A percentile compares a stretch with the other conserved stretches of the same genome.
phyloP scores from a whole-genome alignment of 2,329 filamentous ascomycete genomes.

The Pseudogymnoascus sp. region DNA sequence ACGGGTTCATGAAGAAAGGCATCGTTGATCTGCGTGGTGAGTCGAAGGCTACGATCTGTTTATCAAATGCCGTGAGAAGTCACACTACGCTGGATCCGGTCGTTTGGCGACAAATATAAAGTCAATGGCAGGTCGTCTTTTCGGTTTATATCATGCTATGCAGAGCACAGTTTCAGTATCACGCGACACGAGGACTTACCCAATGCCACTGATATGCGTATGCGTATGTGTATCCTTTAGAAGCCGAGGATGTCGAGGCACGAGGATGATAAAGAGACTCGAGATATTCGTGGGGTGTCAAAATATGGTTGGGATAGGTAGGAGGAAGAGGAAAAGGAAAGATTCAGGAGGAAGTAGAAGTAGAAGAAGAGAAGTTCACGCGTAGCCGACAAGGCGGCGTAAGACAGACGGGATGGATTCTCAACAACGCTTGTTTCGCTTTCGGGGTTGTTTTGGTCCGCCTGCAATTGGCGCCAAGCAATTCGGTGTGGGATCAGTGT shows the following conservation, averaged over 20 bases:
- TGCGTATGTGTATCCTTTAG: neutral
- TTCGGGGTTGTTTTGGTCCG: neutral
- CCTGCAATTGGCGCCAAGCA: neutral
- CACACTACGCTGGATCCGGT: slow-evolving; percentile 2
- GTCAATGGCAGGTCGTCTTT: neutral
- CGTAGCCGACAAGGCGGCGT: neutral
- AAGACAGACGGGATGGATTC: neutral
- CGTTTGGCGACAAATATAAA: slow-evolving; percentile 2
- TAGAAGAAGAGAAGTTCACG: neutral
- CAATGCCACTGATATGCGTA: slow-evolving; percentile 3
- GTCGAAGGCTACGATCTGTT: slow-evolving; percentile 4
- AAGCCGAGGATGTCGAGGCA: neutral
- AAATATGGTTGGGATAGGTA: neutral
- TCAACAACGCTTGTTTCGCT: slow-evolving; percentile 1
- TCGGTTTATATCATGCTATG: slow-evolving; percentile 5
- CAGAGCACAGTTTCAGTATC: slow-evolving; percentile 2
- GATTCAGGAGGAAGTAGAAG: neutral
- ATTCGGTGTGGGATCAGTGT: neutral
- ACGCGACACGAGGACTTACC: slow-evolving; percentile 7
- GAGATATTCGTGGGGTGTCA: neutral
- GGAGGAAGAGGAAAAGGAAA: neutral
- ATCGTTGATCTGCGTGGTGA: slow-evolving; percentile 26
- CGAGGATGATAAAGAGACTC: neutral
- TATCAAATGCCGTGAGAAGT: neutral
- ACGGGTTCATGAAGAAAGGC: slow-evolving; percentile 39